These are phyloP conservation scores for Xanthoconium stramineum DNA, from an alignment of 768 basidiomycete species.

Conservation along the genomic window DNA sequence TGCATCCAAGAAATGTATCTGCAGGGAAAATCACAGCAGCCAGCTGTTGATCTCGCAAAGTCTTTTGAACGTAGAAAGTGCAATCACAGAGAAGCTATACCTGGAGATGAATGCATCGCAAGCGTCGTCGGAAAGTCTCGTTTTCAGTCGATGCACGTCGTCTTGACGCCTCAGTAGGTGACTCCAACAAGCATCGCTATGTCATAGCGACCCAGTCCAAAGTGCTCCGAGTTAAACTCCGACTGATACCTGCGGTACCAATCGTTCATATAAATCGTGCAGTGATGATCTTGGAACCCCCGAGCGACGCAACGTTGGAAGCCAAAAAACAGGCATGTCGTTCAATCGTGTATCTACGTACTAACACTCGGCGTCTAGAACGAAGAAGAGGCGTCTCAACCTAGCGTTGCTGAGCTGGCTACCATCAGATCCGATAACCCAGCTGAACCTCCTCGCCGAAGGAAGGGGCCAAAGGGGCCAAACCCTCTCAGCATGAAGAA, in stretches of 20 bases:
- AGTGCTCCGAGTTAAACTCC: slow-evolving; percentile 63
- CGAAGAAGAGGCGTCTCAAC: slow-evolving; percentile 59
- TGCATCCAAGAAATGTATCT: slow-evolving; percentile 93
- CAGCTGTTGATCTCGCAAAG: slow-evolving; percentile 86
- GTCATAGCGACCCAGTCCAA: slow-evolving; percentile 83
- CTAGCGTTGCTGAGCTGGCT: slow-evolving; percentile 46
- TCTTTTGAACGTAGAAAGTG: slow-evolving; percentile 91
- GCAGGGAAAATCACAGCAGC: slow-evolving; percentile 68
- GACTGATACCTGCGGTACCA: slow-evolving; percentile 79
- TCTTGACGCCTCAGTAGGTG: slow-evolving; percentile 43
- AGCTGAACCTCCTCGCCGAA: slow-evolving; percentile 47
- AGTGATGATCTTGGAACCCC: slow-evolving; percentile 91
- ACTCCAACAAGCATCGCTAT: slow-evolving; percentile 89
- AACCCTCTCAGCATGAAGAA: slow-evolving; percentile 94
- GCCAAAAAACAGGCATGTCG: slow-evolving; percentile 59
- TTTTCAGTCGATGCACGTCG: not conserved
- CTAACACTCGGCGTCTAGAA: slow-evolving; percentile 38
- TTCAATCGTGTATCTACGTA: not conserved
- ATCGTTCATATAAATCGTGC: slow-evolving; percentile 89
- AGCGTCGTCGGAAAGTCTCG: slow-evolving; percentile 67
- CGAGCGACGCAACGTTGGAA: slow-evolving; percentile 70
- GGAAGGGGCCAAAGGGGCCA: slow-evolving; percentile 77
- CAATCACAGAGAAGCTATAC: slow-evolving; percentile 88
- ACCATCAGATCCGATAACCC: slow-evolving; percentile 35
- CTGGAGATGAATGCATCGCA: slow-evolving; percentile 77